These are phyloP conservation scores for Quercus engelmannii DNA, from an alignment of 306 rosid genomes.

Conservation along the genomic window DNA sequence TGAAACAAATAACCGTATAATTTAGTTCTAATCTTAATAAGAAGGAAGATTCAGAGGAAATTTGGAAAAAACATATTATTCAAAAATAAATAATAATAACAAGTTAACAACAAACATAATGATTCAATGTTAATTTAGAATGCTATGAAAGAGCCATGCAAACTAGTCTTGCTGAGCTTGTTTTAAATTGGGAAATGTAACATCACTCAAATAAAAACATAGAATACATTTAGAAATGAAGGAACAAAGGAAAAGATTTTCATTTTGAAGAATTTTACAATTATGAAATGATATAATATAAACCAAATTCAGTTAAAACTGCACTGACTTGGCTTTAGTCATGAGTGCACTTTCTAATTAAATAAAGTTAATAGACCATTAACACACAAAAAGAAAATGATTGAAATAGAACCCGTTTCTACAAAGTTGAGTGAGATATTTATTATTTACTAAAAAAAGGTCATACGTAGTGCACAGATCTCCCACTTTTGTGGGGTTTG, in stretches of 20 bases:
- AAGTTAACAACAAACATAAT: neutral
- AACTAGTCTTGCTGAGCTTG: too few relatives aligned
- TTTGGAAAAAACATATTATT: neutral
- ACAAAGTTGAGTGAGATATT: neutral
- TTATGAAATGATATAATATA: neutral
- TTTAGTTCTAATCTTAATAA: conserved; percentile 8
- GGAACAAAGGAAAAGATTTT: neutral
- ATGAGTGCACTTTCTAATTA: neutral
- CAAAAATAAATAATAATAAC: neutral
- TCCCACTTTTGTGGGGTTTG: too few relatives aligned
- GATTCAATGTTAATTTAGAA: too few relatives aligned
- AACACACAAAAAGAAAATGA: neutral
- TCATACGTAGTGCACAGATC: too few relatives aligned
- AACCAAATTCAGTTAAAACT: neutral
- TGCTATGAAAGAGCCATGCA: too few relatives aligned
- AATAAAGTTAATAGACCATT: neutral
- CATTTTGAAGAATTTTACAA: neutral
- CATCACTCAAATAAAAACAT: too few relatives aligned
- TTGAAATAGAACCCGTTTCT: neutral
- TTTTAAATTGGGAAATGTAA: too few relatives aligned
- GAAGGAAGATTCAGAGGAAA: neutral
- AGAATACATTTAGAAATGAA: neutral
- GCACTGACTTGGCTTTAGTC: neutral
- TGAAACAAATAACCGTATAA: conserved; percentile 12
- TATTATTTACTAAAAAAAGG: neutral